Base-by-base conservation (phyloP, 2,329 filamentous ascomycete genomes). In the Monascus ruber region DNA sequence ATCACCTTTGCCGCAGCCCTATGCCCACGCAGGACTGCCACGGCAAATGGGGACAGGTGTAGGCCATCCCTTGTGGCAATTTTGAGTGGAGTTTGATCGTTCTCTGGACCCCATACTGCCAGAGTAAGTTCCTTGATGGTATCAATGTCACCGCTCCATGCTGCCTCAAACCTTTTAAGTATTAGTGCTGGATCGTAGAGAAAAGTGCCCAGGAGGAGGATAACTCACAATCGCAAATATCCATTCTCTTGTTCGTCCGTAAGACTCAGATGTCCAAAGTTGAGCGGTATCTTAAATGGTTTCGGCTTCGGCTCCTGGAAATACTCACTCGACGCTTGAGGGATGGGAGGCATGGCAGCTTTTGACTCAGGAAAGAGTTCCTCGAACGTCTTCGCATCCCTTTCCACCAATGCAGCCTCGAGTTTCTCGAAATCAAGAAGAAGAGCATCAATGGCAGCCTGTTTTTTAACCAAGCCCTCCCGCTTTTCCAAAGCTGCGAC, bases 21-120 rank as follows among this genome's bases (percentile, higher is more conserved):
- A 48, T 89, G 79, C 0, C 81, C 80, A 25, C 73, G 73, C 4
- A 81, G 54, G 35, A 84, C 72, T 0, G 83, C 80, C 36, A 91
- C 63, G 0, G 74, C 76, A 52, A 89, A 85, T 0, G 82, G 79
- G 7, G 64, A 75, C 42, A 79, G 70, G 1, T 51, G 44, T 3
- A 57, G 48, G 1, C 49, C 42, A 50, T 86, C 82, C 1, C 44
- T 48, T 1, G 79, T 72, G 0, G 80, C 72, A 39, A 86, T 72
- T 46, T 77, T 71, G 33, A 91, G 65, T 1, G 83, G 81, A 0
- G 70, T 61, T 38, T 79, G 68, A 4, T 71, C 60, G 4, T 70
- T 61, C 5, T 72, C 63, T 4, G 65, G 53, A 8, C 54, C 73
- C 66, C 46, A 54, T 43, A 44, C 49, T 1, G 35, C 43, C 1